Percentiles rank a stretch among this genome's conserved stretches.
phyloP scores from a whole-genome alignment of 2,329 filamentous ascomycete genomes.

The Trichocomaceae sp. region DNA sequence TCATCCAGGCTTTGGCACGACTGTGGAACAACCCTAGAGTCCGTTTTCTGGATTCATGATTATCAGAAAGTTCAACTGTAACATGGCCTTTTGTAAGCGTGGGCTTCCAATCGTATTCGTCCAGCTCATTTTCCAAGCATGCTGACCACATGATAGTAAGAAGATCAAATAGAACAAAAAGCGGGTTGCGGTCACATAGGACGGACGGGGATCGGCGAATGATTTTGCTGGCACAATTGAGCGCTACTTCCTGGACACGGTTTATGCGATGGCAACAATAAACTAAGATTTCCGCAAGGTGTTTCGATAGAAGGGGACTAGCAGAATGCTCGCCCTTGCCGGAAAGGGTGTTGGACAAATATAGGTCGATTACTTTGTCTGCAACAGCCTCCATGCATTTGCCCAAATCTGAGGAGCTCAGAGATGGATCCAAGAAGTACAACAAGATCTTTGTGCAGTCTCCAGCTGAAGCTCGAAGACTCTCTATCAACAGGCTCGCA shows the following conservation, averaged over 20 bases:
- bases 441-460: conserved; percentile 83
- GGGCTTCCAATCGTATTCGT: conserved; percentile 82
- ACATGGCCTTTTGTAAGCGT: conserved; percentile 73
- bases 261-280: conserved; percentile 90
- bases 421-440: conserved; percentile 92
- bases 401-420: conserved; percentile 55
- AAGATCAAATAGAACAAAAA: conserved; percentile 89
- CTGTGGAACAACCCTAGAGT: conserved; percentile 74
- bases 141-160: conserved; percentile 92
- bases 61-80: conserved; percentile 84
- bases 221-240: conserved; percentile 75
- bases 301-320: conserved; percentile 82
- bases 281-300: conserved; percentile 78
- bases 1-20: conserved; percentile 74
- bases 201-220: conserved; percentile 79
- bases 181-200: conserved; percentile 78
- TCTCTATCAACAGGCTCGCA: conserved; percentile 83
- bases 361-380: conserved; percentile 67
- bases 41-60: conserved; percentile 71
- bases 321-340: conserved; percentile 72
- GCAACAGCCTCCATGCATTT: conserved; percentile 58
- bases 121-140: conserved; percentile 88
- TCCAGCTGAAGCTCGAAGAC: conserved; percentile 73
- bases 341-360: conserved; percentile 66
- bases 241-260: conserved; percentile 81